phyloP scores from a whole-genome alignment of 345 rosid species.

The Linum usitatissimum region DNA sequence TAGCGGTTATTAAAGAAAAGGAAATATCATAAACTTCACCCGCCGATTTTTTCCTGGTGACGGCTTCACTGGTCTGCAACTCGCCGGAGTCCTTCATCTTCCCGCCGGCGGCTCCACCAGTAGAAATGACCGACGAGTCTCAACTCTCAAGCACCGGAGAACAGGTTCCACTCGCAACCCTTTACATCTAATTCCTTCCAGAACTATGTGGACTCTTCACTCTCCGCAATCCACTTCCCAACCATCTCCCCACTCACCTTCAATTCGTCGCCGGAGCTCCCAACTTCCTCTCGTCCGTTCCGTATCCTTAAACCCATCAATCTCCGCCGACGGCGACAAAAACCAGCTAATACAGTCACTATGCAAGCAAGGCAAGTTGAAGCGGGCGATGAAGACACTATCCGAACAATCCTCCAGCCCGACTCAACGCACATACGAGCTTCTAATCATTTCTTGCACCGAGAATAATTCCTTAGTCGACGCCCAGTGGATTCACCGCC shows the following conservation, averaged over 20 bases:
- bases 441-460: constrained; percentile 59
- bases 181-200: background rate
- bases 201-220: constrained; percentile 47
- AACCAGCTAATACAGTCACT: constrained; percentile 50
- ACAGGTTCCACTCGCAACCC: too few species aligned
- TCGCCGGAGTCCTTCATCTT: too few species aligned
- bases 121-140: too few species aligned
- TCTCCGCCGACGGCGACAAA: constrained; percentile 25
- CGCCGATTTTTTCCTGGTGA: too few species aligned
- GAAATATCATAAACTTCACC: too few species aligned
- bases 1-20: too few species aligned
- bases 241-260: constrained; percentile 9
- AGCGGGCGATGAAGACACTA: constrained; percentile 60
- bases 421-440: constrained; percentile 76
- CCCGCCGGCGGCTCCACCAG: too few species aligned
- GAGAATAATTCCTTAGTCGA: constrained; percentile 43
- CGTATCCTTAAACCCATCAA: constrained; percentile 27
- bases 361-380: constrained; percentile 61
- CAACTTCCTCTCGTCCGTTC: constrained; percentile 24
- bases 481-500: constrained; percentile 51
- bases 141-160: too few species aligned
- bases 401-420: constrained; percentile 40
- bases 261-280: constrained; percentile 22
- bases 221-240: constrained; percentile 33
- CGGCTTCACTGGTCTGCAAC: too few species aligned